Conservation (phyloP, 768 basidiomycete genomes). For the Solioccasus polychromus region DNA sequence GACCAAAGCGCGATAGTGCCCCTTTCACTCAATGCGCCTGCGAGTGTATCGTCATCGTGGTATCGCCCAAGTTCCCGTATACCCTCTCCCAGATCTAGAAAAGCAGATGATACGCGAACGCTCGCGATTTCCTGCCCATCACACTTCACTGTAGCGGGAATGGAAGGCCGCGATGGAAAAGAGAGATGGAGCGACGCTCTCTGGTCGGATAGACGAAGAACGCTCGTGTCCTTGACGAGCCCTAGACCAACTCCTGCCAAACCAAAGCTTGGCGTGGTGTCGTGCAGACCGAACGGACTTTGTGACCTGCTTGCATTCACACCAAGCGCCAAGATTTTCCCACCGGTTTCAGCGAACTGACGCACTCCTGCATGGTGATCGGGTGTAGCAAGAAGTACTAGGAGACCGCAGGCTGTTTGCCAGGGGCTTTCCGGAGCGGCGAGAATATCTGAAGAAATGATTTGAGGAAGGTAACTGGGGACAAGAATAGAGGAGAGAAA, state of each 20-base stretch:
- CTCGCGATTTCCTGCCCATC: constrained; percentile 1
- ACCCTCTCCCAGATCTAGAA: constrained; percentile 17
- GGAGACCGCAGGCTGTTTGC: constrained; percentile 68
- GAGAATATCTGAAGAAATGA: constrained; percentile 56
- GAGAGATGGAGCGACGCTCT: constrained; percentile 23
- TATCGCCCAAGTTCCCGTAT: constrained; percentile 19
- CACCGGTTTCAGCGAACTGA: constrained; percentile 64
- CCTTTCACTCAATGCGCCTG: constrained; percentile 25
- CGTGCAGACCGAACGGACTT: constrained; percentile 31
- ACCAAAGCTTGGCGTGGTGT: constrained; percentile 39
- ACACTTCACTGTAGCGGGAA: constrained; percentile 8
- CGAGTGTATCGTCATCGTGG: constrained; percentile 11
- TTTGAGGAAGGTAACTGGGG: constrained; percentile 77
- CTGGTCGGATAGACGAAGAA: constrained; percentile 27
- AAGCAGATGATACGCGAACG: constrained; percentile 13
- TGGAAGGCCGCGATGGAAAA: constrained; percentile 20
- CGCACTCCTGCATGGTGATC: constrained; percentile 45
- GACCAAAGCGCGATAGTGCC: constrained; percentile 30
- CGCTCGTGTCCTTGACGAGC: constrained; percentile 27
- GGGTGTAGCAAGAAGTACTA: constrained; percentile 70
- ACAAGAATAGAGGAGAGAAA: constrained; percentile 57
- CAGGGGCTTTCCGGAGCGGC: constrained; percentile 68
- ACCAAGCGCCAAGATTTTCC: constrained; percentile 66
- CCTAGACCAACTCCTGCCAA: constrained; percentile 32
- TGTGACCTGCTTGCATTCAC: constrained; percentile 55